Base-by-base conservation (phyloP, 2,329 filamentous ascomycete genomes). In the Fusarium sp. region DNA sequence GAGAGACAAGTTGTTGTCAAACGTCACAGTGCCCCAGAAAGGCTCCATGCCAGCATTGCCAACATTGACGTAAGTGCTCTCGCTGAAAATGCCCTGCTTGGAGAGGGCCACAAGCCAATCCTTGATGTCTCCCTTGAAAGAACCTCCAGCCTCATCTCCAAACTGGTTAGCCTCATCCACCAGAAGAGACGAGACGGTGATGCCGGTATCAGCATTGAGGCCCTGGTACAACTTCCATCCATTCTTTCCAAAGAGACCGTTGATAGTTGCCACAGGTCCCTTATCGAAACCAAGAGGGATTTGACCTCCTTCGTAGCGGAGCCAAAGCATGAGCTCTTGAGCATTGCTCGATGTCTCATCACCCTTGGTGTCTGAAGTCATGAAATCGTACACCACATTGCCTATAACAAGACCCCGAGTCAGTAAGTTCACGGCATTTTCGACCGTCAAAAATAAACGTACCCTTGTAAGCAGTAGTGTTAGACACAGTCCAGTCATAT, bases 41-140 rank as follows among this genome's bases (percentile, higher is more conserved):
- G 67, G 67, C 26, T 70, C 67, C 67, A 70, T 70, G 1, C 67
- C 67, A 7, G 67, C 67, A 7, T 70, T 70, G 3, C 67, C 65
- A 5, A 70, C 65, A 19, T 70, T 70, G 17, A 70, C 65, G 22
- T 53, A 70, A 0, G 67, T 70, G 34, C 42, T 63, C 42, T 38
- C 26, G 0, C 55, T 49, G 14, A 67, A 70, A 17, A 69, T 43
- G 1, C 65, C 58, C 19, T 70, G 49, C n/a, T 61, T 55, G 0
- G 67, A 54, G 7, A 70, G 49, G 2, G 55, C 67, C 13, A 69
- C 26, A 7, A 70, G 62, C 67, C 67, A 70, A 13, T 69, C 65
- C 42, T 69, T 70, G n/a, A 70, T 69, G 2, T 70, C 67, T 1
- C 67, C 67, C 10, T 56, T 34, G 17, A 70, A 70, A 19, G 31